Evolutionary conservation across 495 filamentous ascomycete species (phyloP), one percentile per base, ranked within the genome.

Genomic region (Podospora comata): DNA sequence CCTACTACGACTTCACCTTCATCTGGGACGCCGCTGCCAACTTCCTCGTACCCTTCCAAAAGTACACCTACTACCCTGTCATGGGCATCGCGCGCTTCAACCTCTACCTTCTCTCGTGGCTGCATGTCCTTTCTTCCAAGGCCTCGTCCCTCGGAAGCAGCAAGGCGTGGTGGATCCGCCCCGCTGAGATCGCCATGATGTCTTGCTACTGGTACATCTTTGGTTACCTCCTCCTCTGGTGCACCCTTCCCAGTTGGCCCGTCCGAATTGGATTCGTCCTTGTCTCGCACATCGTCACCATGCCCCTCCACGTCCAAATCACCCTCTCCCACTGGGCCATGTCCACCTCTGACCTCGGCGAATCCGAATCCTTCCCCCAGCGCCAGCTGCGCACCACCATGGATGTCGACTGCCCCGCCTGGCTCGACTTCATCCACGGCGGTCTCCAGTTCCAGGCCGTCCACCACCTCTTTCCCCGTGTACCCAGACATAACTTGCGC

Each of bases 301-400:
- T 83, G 79, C 79, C 81, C 7, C 75, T 85, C 23, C 82, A 85
- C 70, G 77, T 85, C 16, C 82, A 83, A 68, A 83, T 85, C 72
- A 85, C 82, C 0, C 76, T 85, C n/a, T 83, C 81, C 1, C 83
- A 85, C 71, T 84, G 80, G 79, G 80, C 75, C 65, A 85, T 82
- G 79, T 78, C 79, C n/a, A 82, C 80, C 1, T 72, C 80, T 3
- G 81, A 84, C 57, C 78, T 84, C 4, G 81, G 82, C 55, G 79
- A 80, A 26, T 65, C 60, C 44, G 82, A 85, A 65, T 82, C 79
- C 15, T 85, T 85, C 71, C 74, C 82, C 15, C 81, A 84, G 72
- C 79, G 77, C 71, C 80, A 82, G 68, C 74, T 84, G 15, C 76
- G 82, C 53, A 84, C 82, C 7, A 83, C 81, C 30, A 84, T 83